Evolutionary conservation across 2,329 filamentous ascomycete genomes (phyloP), one percentile per base, ranked within the genome.

Genomic region (Aspergillus carbonarius): DNA sequence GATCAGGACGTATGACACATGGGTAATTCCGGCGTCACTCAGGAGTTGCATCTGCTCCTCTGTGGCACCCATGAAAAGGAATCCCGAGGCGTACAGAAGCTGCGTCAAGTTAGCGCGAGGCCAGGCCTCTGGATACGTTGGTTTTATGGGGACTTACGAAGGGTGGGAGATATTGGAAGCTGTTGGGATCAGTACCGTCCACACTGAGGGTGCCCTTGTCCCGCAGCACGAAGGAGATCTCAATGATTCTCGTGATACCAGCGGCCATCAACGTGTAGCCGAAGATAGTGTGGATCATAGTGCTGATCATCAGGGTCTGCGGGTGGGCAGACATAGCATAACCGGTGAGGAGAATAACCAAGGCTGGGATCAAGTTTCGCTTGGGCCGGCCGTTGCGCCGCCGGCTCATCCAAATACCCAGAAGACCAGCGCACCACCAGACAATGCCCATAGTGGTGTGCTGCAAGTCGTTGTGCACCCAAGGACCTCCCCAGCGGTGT

Each of bases 371-470:
- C 61, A 99, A 86, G 78, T 99, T 99, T 66, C 95, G 86, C 81
- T 93, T 92, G 8, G 95, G 93, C 42, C 86, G 83, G 53, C 95
- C 93, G 63, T 93, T 87, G 57, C 91, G 86, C 72, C 88, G 91
- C 62, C 86, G 85, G 73, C 92, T 96, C 39, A 99, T 82, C 95
- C 93, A 99, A 54, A 99, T 84, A 42, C 95, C 95, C 10, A 93
- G 84, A 30, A 99, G 79, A 23, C 95, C 95, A 7, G 95, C 93
- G 68, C 88, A 90, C 93, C 93, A 99, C 95, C 95, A 99, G 53
- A 99, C 87, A 62, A 99, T 86, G n/a, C 95, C 95, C 93, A 99
- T 98, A n/a, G 90, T 91, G 0, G 95, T 99, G 75, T 99, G 95
- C 75, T 99, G 93, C 78, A 96, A 86, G 74, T 99, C 95, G 71